Evolutionary conservation across 2,329 filamentous ascomycete genomes (phyloP), one percentile per base, ranked within the genome.

Genomic region (Colletotrichum magnum): DNA sequence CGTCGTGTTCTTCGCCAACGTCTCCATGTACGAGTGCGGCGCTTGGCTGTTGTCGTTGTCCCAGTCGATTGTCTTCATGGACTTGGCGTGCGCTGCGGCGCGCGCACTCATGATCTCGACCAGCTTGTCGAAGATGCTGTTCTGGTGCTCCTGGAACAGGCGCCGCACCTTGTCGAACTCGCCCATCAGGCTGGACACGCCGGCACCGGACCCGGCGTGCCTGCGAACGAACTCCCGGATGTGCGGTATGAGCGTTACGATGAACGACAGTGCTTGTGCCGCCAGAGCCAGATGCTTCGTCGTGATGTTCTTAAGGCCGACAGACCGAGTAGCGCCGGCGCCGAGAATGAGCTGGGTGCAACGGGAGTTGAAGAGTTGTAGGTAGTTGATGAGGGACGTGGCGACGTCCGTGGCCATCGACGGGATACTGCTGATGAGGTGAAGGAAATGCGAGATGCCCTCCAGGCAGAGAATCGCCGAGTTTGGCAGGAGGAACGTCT

Each of bases 321-420:
- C 96, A 26, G 93, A 94, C 43, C 90, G 87, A 5, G 94, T 98
- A 4, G 96, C 96, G 5, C 96, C 96, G 1, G 96, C 96, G 1
- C 96, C 96, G 6, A 99, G 90, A 72, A 99, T 98, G 67, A 99
- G 88, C 78, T 99, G 96, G n/a, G 93, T 97, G 67, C 95, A 95
- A 21, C 96, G 92, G 2, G 94, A 98, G 79, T 99, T 98, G 86
- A 98, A 99, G 4, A 97, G 87, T 73, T 96, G 93, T 15, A 98
- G 86, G 76, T 97, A 97, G 24, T 96, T 92, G 50, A 98, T 85
- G 12, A 99, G 87, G 0, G 91, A 92, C 3, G 88, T 85, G 0
- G 94, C 93, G 61, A 98, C 91, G 68, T 98, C 94, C 2, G 91
- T 86, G 1, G 94, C 93, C 89, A 98, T 95, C 70, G 92, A 95